phyloP scores from a whole-genome alignment of 2,329 filamentous ascomycete genomes.

The Monosporascus sp. region DNA sequence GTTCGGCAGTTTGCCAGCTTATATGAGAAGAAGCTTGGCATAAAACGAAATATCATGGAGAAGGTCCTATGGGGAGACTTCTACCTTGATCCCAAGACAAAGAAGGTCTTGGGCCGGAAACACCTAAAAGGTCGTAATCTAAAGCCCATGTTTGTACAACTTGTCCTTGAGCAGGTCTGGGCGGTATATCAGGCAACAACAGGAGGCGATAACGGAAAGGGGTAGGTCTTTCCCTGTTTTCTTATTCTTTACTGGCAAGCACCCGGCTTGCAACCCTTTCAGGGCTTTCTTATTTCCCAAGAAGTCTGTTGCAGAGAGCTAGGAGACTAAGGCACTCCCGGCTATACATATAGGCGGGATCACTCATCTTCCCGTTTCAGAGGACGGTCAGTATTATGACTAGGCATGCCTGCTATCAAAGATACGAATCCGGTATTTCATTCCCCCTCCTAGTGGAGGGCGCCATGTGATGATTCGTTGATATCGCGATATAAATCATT shows the following conservation, averaged over 20 bases:
- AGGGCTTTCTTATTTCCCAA: too few relatives aligned
- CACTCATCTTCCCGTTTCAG: too few relatives aligned
- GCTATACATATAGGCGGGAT: too few relatives aligned
- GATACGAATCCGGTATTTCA: too few relatives aligned
- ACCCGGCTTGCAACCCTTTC: too few relatives aligned
- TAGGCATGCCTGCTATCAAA: too few relatives aligned
- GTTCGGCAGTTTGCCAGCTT: constrained; percentile 87
- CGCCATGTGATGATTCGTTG: too few relatives aligned
- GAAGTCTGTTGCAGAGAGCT: too few relatives aligned
- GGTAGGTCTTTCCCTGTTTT: constrained; percentile 46
- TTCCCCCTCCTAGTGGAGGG: too few relatives aligned
- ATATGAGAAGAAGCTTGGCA: constrained; percentile 95
- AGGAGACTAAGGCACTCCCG: too few relatives aligned
- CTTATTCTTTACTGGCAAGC: not conserved
- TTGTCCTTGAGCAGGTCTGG: constrained; percentile 95
- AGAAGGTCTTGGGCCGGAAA: constrained; percentile 83
- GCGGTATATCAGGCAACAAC: constrained; percentile 88
- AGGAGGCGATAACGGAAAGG: constrained; percentile 75
- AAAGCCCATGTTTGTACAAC: constrained; percentile 96
- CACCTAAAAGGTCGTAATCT: constrained; percentile 87
- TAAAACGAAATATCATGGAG: constrained; percentile 81
- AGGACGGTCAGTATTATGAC: too few relatives aligned
- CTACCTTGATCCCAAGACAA: constrained; percentile 95
- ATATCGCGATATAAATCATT: too few relatives aligned
- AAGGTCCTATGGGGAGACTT: constrained; percentile 97